Percentiles rank a stretch among this genome's conserved stretches.
Conservation (phyloP, 768 basidiomycete genomes). For the Auriscalpium vulgare region DNA sequence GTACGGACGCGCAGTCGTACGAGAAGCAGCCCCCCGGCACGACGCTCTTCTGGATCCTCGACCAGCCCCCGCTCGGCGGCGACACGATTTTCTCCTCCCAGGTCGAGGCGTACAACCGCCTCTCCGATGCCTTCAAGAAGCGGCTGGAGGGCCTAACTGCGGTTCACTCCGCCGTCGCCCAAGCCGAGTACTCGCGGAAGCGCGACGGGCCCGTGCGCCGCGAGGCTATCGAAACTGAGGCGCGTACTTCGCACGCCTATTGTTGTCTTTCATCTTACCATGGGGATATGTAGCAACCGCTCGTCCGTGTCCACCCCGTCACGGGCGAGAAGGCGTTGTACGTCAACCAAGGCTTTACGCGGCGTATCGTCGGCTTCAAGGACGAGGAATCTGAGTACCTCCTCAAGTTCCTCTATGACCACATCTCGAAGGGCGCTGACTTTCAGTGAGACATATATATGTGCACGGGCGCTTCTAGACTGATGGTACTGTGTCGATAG, state of each 20-base stretch:
- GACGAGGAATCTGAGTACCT: slow-evolving; percentile 47
- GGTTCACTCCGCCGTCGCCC: slow-evolving; percentile 46
- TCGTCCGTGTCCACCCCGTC: slow-evolving; percentile 51
- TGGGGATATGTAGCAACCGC: slow-evolving; percentile 41
- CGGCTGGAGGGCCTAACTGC: slow-evolving; percentile 50
- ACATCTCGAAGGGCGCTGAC: slow-evolving; percentile 42
- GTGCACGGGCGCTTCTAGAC: not conserved
- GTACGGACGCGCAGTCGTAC: slow-evolving; percentile 31
- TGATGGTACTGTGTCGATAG: not conserved
- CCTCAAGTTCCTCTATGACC: slow-evolving; percentile 46
- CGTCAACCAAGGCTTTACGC: slow-evolving; percentile 49
- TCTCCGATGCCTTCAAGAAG: slow-evolving; percentile 49
- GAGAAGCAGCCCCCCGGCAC: slow-evolving; percentile 58
- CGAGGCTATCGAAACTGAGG: slow-evolving; percentile 23
- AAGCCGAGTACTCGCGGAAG: slow-evolving; percentile 20
- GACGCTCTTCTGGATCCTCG: slow-evolving; percentile 50
- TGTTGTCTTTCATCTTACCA: slow-evolving; percentile 38
- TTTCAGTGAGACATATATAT: slow-evolving; percentile 24
- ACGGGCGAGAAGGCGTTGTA: slow-evolving; percentile 58
- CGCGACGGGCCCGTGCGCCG: slow-evolving; percentile 6
- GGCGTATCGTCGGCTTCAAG: slow-evolving; percentile 47
- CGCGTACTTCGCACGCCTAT: slow-evolving; percentile 45
- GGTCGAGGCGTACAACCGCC: slow-evolving; percentile 51
- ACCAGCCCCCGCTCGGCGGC: slow-evolving; percentile 42
- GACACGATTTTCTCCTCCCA: slow-evolving; percentile 22